phyloP scores from a whole-genome alignment of 2,329 filamentous ascomycete genomes.

The Diaporthe australafricana region DNA sequence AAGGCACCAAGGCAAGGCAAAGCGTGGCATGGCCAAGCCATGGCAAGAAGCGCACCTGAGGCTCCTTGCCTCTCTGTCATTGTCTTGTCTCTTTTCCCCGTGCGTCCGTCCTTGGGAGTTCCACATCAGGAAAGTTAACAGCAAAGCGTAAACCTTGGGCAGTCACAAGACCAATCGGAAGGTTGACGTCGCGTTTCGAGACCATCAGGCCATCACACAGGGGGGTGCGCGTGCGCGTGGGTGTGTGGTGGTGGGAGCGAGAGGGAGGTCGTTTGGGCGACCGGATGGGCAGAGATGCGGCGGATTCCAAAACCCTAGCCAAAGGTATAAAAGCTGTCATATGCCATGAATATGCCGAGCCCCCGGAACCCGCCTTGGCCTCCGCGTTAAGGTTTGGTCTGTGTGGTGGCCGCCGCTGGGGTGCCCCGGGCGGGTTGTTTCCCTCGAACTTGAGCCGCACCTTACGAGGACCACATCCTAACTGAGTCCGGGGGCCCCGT shows the following conservation, averaged over 20 bases:
- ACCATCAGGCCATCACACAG: neutral
- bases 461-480: conserved; percentile 1
- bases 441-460: conserved; percentile 5
- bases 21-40: neutral
- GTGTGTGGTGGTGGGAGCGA: neutral
- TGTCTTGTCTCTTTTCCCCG: neutral
- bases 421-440: conserved; percentile 11
- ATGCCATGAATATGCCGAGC: conserved; percentile 8
- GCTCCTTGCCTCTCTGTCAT: conserved; percentile 1
- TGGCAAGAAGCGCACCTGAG: neutral
- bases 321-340: conserved; percentile 22
- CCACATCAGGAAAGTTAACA: conserved; percentile 9
- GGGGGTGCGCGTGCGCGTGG: conserved; percentile 18
- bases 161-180: conserved; percentile 10
- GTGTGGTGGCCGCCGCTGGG: conserved; percentile 7
- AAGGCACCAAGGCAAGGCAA: neutral
- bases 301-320: conserved; percentile 22
- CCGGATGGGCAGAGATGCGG: conserved; percentile 19
- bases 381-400: conserved; percentile 25
- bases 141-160: neutral
- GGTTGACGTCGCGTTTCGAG: conserved; percentile 22
- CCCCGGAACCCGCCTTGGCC: conserved; percentile 18
- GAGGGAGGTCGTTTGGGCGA: neutral
- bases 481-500: neutral
- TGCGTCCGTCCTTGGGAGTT: neutral